Percentiles rank a stretch among this genome's conserved stretches.
Conservation (phyloP, 306 rosid species). For the Astragalus membranaceus region DNA sequence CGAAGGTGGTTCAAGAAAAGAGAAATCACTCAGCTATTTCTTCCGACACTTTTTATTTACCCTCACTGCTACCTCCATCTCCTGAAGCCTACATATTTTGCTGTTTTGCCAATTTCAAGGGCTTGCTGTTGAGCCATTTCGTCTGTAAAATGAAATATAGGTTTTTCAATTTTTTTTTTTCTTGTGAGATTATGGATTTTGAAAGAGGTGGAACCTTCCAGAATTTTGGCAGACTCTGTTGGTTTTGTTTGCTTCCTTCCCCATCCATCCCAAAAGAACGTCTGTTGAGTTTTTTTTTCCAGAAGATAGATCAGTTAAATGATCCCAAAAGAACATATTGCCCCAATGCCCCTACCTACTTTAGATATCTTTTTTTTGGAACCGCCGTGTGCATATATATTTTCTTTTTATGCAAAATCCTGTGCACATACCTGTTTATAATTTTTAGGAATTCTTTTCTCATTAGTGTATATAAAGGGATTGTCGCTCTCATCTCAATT, state of each 20-base stretch:
- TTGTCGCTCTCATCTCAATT: no score
- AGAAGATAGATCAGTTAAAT: no score
- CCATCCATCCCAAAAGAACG: no score
- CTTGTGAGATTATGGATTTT: constrained; percentile 32
- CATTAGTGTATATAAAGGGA: no score
- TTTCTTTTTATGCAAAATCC: no score
- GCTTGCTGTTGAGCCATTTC: constrained; percentile 32
- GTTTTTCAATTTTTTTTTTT: constrained; percentile 2
- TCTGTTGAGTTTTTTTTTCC: no score
- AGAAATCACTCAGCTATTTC: constrained; percentile 82
- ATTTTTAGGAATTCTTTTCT: no score
- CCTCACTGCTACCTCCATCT: neutral
- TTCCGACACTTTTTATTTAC: constrained; percentile 38
- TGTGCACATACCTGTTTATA: no score
- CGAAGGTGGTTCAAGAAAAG: constrained; percentile 87
- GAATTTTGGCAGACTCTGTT: constrained; percentile 26
- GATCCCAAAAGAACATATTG: no score
- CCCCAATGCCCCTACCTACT: no score
- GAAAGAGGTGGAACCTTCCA: constrained; percentile 31
- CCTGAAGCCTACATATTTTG: constrained; percentile 5
- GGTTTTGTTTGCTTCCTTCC: constrained; percentile 29
- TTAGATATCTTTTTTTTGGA: no score
- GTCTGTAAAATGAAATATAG: constrained; percentile 45
- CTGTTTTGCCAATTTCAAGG: constrained; percentile 8
- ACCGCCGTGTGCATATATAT: no score